These are phyloP conservation scores for Cantharellus anzutake DNA, from an alignment of 768 basidiomycete genomes.

Conservation along the genomic window DNA sequence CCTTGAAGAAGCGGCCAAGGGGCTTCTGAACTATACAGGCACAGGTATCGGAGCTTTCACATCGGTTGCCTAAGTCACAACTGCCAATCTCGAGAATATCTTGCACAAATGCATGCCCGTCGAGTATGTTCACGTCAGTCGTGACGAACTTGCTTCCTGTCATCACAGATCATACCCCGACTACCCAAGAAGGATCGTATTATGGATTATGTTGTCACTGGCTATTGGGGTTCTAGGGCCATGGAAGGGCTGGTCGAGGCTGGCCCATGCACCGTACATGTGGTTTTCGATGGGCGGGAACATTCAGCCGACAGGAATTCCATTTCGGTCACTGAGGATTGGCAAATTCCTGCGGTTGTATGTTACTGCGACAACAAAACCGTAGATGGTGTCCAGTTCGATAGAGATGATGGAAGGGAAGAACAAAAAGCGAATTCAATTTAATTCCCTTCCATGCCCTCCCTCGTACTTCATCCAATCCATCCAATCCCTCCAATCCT, in stretches of 20 bases:
- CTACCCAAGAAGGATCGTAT: conserved; percentile 32
- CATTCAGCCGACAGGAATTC: conserved; percentile 37
- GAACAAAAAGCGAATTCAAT: too few relatives aligned
- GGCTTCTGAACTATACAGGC: conserved; percentile 73
- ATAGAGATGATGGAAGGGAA: conserved; percentile 21
- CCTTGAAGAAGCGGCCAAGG: conserved; percentile 61
- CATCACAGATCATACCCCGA: conserved; percentile 60
- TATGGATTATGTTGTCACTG: conserved; percentile 83
- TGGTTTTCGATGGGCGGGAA: conserved; percentile 50
- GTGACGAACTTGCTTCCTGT: conserved; percentile 76
- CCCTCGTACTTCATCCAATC: conserved; percentile 22
- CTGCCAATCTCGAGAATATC: conserved; percentile 43
- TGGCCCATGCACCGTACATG: conserved; percentile 35
- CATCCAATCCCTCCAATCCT: conserved; percentile 57
- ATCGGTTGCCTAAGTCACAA: conserved; percentile 65
- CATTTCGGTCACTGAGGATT: conserved; percentile 56
- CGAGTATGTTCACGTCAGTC: conserved; percentile 77
- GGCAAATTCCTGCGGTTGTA: conserved; percentile 64
- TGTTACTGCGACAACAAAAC: conserved; percentile 99
- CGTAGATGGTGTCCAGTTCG: conserved; percentile 84
- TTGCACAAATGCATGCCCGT: conserved; percentile 57
- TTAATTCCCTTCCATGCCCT: conserved; percentile 74
- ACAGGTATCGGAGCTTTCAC: conserved; percentile 95
- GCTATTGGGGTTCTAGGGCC: conserved; percentile 83
- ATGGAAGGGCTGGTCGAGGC: conserved; percentile 58